Evolutionary conservation across 306 rosid genomes (phyloP).

Genomic region (Pyrus bretschneideri): DNA sequence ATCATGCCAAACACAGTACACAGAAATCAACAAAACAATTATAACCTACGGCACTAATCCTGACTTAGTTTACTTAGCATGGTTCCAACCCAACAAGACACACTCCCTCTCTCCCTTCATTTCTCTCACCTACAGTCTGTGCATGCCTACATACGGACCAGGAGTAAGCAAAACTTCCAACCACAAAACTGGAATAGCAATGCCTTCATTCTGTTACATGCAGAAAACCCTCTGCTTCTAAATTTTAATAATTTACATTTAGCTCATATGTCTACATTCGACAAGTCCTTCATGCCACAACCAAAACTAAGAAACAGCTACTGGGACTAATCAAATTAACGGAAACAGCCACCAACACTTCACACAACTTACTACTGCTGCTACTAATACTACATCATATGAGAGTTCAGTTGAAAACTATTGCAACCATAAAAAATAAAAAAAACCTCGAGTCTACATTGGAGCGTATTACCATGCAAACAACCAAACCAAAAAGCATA

Average conservation of each 20-base stretch:
- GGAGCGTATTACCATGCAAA: not conserved
- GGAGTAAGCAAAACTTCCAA: not conserved
- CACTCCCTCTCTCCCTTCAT: not conserved
- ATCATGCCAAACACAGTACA: not conserved
- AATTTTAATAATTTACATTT: not conserved
- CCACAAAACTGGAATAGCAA: not conserved
- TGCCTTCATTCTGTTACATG: not conserved
- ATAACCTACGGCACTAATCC: not conserved
- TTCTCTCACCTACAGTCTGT: not conserved
- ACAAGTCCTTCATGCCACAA: not conserved
- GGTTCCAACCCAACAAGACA: not conserved
- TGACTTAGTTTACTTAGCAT: not conserved
- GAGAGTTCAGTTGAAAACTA: not conserved
- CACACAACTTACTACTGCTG: not conserved
- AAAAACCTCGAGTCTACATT: not conserved
- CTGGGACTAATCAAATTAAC: not conserved
- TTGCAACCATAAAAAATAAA: not conserved
- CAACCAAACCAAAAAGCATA: constrained; percentile 1
- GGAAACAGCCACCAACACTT: not conserved
- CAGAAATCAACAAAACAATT: not conserved
- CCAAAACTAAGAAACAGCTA: not conserved
- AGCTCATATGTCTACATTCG: not conserved
- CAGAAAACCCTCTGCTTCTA: not conserved
- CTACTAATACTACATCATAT: not conserved
- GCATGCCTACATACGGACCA: not conserved